Evolutionary conservation across 768 basidiomycete species (phyloP), one percentile per base, ranked within the genome.

Genomic region (Russula abietina): DNA sequence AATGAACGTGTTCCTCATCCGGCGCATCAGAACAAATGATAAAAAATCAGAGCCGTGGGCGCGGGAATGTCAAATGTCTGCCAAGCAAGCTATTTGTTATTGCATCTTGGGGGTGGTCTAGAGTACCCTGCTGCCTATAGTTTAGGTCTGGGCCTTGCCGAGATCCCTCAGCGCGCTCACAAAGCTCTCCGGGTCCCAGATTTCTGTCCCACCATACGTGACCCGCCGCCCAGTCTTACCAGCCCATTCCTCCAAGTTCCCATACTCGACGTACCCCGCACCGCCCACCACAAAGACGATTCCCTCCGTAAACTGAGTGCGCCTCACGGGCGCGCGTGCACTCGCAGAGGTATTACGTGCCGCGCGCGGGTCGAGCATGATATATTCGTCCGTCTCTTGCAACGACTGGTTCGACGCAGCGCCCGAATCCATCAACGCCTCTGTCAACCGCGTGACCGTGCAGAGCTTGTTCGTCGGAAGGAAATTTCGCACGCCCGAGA

Each of bases 401-500:
- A 99, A 75, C 5, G 97, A 98, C 72, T 95, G 91, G 62, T 94
- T 95, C 11, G 62, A 64, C n/a, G 93, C 97, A 2, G 89, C 81
- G 0, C 94, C 87, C 0, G 97, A 95, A 72, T 99, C 97, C 95
- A 98, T 98, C 32, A 99, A 79, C 24, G 97, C 96, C 71, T 98
- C 97, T 1, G 91, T 87, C 36, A 99, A 80, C 12, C 97, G 87
- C 0, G 97, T 98, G 51, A 96, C 85, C 12, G 93, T 88, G 54
- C 97, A 82, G 43, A 97, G 83, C 75, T 99, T 96, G 72, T 93
- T 92, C 2, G 92, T 88, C 0, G 97, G 97, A 19, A 99, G 76
- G 79, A 99, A 94, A 75, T 97, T 98, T 73, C 96, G 97, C 69
- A 99, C 97, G 43, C 95, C 96, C 0, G 94, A 95, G 65, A 99